Evolutionary conservation across 768 basidiomycete species (phyloP), one percentile per base, ranked within the genome.

Genomic region (Suillus spraguei): DNA sequence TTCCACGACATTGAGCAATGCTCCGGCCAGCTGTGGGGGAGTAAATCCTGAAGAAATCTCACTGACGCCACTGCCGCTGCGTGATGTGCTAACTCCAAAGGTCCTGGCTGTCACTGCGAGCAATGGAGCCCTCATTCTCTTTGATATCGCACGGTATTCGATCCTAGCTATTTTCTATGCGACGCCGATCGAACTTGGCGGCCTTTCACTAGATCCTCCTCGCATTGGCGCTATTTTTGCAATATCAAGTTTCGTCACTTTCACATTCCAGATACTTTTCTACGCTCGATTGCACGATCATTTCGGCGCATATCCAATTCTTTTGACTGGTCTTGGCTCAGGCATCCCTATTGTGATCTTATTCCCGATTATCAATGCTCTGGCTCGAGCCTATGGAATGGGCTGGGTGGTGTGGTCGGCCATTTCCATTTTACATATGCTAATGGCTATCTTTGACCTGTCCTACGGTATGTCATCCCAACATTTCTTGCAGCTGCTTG

Each of bases 71-170:
- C 67, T 83, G 56, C 79, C 87, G 3, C 73, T 89, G 35, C 78
- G 79, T 33, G 72, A 77, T 4, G 76, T 89, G 52, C 77, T 90
- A 33, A 83, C 79, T 16, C 79, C 76, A 4, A 81, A 77, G 20
- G 88, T 92, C 2, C 66, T 89, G 32, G 71, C 87, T 54, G 81
- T 88, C 13, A 81, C 83, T 4, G 77, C 77, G 13, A 90, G 88
- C 69, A 92, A 91, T 70, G 86, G 84, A 5, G 72, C 75, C 28
- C 28, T 28, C 28, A 28, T 28, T 28, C 28, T 28, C 28, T 28
- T 28, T 28, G 28, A 28, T 28, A 28, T 28, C 28, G 4, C 28
- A 28, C 4, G 28, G 28, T 28, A 28, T 4, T 82, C 87, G 5
- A 38, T 81, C 16, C 33, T 68, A 13, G 76, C 79, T 1, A 63